A percentile compares a stretch with the other conserved stretches of the same genome.
These are phyloP conservation scores for Lenwebbia sp. DNA, from an alignment of 345 rosid genomes.

Conservation along the genomic window DNA sequence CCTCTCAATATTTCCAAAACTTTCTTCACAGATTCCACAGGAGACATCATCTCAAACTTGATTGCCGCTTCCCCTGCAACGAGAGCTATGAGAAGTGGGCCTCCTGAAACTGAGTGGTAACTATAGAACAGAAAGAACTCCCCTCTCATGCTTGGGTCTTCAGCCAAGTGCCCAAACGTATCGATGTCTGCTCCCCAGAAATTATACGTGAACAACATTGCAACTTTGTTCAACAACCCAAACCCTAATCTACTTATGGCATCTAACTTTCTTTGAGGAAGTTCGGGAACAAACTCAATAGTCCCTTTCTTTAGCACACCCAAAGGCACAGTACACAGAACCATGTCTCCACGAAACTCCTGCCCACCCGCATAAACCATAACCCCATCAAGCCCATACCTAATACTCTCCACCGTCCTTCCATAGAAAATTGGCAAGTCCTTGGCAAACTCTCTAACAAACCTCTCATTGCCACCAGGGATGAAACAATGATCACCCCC, in stretches of 20 bases:
- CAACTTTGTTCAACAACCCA: constrained; percentile 84
- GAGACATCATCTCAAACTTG: constrained; percentile 71
- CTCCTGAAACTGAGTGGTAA: constrained; percentile 84
- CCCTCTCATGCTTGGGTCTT: constrained; percentile 68
- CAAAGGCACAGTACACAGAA: constrained; percentile 74
- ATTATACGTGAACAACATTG: constrained; percentile 74
- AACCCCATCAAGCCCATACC: constrained; percentile 73
- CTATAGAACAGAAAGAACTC: constrained; percentile 94
- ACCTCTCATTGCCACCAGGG: constrained; percentile 86
- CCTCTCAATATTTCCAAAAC: constrained; percentile 70
- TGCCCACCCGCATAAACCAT: constrained; percentile 63
- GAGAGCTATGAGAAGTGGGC: constrained; percentile 85
- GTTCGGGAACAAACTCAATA: constrained; percentile 74
- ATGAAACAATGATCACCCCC: constrained; percentile 97
- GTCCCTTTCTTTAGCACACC: constrained; percentile 82
- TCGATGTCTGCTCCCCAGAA: constrained; percentile 94
- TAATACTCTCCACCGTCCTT: constrained; percentile 59
- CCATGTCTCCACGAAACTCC: constrained; percentile 83
- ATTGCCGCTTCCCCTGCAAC: constrained; percentile 92
- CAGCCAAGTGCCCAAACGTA: constrained; percentile 84
- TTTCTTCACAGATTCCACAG: constrained; percentile 72
- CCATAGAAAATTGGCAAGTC: constrained; percentile 80
- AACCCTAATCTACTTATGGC: constrained; percentile 79
- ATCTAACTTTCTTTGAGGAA: constrained; percentile 72
- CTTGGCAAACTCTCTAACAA: constrained; percentile 75